Percentiles rank a stretch among this genome's conserved stretches.
Evolutionary conservation across 306 rosid species (phyloP).

Genomic region (Rubus parviflorus): DNA sequence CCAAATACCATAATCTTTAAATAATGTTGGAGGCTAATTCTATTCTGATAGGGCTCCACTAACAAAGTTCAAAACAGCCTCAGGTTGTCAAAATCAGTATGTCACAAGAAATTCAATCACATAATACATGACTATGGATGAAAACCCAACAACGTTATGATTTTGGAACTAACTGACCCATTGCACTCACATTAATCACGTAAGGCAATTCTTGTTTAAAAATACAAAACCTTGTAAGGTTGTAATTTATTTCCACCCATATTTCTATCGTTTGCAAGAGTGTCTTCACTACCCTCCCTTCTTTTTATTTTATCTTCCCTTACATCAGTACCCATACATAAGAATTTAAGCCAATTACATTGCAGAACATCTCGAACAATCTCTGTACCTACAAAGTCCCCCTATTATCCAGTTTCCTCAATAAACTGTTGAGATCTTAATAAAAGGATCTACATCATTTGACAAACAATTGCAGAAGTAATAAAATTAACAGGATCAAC

Average conservation of each 20-base stretch:
- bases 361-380: background rate
- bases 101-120: background rate
- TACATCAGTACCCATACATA: background rate
- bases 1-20: conserved; percentile 9
- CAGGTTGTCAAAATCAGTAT: background rate
- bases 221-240: background rate
- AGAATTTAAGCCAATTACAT: background rate
- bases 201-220: no score
- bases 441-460: background rate
- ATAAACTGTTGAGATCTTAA: background rate
- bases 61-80: background rate
- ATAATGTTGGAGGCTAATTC: background rate
- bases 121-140: background rate
- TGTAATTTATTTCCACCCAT: no score
- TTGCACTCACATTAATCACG: no score
- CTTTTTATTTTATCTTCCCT: background rate
- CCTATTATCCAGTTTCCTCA: background rate
- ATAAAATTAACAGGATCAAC: background rate
- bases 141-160: no score
- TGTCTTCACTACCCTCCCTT: background rate
- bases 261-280: no score
- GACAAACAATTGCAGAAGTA: background rate
- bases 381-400: background rate
- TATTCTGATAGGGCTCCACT: background rate
- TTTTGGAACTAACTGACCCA: no score